These are phyloP conservation scores for Coemansia sp. DNA, from an alignment of 192 early-diverging fungal genomes.

Conservation along the genomic window DNA sequence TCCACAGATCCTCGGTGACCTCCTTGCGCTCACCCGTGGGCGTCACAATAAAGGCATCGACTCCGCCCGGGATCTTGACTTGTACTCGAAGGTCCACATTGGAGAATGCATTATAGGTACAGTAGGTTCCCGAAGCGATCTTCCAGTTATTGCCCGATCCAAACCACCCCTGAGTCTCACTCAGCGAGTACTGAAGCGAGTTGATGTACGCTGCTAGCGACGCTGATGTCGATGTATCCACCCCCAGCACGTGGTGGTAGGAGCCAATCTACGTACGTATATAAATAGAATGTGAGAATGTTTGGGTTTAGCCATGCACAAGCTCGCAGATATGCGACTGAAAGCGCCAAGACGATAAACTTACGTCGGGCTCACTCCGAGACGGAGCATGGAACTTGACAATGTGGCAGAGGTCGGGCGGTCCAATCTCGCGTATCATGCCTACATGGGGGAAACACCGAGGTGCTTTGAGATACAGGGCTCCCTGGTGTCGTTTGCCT, in stretches of 20 bases:
- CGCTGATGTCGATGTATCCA: constrained; percentile 90
- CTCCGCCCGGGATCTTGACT: constrained; percentile 97
- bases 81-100: constrained; percentile 97
- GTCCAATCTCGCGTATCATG: constrained; percentile 89
- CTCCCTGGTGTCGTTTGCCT: background rate
- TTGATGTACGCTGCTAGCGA: constrained; percentile 97
- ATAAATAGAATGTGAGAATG: constrained; percentile 8
- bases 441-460: constrained; percentile 46
- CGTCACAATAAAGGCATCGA: constrained; percentile 89
- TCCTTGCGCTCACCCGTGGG: constrained; percentile 82
- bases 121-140: constrained; percentile 73
- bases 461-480: background rate
- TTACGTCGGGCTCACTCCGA: constrained; percentile 44
- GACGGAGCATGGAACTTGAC: constrained; percentile 77
- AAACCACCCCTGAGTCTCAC: constrained; percentile 48
- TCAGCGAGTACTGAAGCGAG: constrained; percentile 78
- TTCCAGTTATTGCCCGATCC: constrained; percentile 56
- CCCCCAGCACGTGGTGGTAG: constrained; percentile 76
- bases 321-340: background rate
- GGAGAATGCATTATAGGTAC: constrained; percentile 97
- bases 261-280: constrained; percentile 68
- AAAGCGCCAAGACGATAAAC: background rate
- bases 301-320: background rate
- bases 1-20: constrained; percentile 79
- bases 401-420: constrained; percentile 96